A percentile compares a stretch with the other conserved stretches of the same genome.
These are phyloP conservation scores for Cercospora sesami DNA, from an alignment of 2,329 filamentous ascomycete species.

Conservation along the genomic window DNA sequence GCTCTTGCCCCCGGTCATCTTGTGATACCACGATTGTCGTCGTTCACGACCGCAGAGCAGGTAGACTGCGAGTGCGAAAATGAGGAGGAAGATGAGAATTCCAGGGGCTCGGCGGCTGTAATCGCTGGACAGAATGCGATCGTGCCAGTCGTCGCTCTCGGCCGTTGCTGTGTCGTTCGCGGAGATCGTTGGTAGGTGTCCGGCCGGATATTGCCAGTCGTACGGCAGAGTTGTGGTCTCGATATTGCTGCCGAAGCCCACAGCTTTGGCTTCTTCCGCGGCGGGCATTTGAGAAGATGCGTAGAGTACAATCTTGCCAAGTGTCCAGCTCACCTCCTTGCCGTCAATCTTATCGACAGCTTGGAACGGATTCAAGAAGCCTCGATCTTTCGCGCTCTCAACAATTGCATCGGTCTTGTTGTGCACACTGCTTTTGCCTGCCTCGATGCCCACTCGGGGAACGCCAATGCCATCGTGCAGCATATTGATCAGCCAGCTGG, in stretches of 20 bases:
- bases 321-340: constrained; percentile 93
- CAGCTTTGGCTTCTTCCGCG: constrained; percentile 64
- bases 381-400: constrained; percentile 66
- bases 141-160: constrained; percentile 56
- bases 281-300: constrained; percentile 84
- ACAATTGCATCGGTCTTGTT: constrained; percentile 73
- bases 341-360: constrained; percentile 89
- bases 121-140: constrained; percentile 62
- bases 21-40: constrained; percentile 59
- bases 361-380: constrained; percentile 82
- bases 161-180: constrained; percentile 48
- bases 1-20: constrained; percentile 51
- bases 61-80: constrained; percentile 68
- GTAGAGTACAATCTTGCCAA: constrained; percentile 95
- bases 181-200: constrained; percentile 29
- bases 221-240: constrained; percentile 45
- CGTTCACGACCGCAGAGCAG: constrained; percentile 79
- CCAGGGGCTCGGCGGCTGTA: constrained; percentile 69
- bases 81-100: constrained; percentile 73
- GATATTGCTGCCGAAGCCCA: constrained; percentile 89
- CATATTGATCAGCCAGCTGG: constrained; percentile 95
- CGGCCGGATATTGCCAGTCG: constrained; percentile 82
- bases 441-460: constrained; percentile 73
- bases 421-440: constrained; percentile 54
- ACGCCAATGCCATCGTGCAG: constrained; percentile 94